phyloP scores from a whole-genome alignment of 73 alveolate species.

The Paramecium pentaurelia region DNA sequence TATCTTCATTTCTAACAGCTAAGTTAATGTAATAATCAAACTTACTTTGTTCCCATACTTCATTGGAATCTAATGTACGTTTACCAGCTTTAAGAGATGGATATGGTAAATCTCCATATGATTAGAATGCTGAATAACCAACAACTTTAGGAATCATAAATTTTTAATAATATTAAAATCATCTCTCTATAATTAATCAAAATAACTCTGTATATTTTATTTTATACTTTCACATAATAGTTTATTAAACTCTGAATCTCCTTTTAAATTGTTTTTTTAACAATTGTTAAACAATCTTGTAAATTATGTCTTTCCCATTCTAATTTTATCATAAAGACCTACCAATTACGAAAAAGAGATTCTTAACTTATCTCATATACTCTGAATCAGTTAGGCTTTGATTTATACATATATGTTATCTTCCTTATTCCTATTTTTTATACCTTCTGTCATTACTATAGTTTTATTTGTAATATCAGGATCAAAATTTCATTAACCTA shows the following conservation, averaged over 20 bases:
- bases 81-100: slow-evolving; percentile 61
- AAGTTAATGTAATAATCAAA: not conserved
- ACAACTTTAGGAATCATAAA: slow-evolving; percentile 61
- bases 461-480: not conserved
- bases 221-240: not conserved
- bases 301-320: not conserved
- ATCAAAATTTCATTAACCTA: not conserved
- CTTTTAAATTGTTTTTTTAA: not conserved
- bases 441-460: not conserved
- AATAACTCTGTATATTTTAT: not conserved
- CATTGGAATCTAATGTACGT: slow-evolving; percentile 36
- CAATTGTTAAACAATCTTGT: not conserved
- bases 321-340: not conserved
- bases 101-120: slow-evolving; percentile 58
- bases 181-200: not conserved
- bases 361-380: not conserved
- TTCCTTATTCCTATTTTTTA: not conserved
- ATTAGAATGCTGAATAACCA: slow-evolving; percentile 59
- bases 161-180: not conserved
- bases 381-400: not conserved
- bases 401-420: not conserved
- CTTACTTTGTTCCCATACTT: slow-evolving; percentile 60
- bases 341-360: not conserved
- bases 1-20: slow-evolving; percentile 14
- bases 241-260: not conserved